phyloP scores from a whole-genome alignment of 352 stramenopile genomes.

The Phytophthora uliginosa region DNA sequence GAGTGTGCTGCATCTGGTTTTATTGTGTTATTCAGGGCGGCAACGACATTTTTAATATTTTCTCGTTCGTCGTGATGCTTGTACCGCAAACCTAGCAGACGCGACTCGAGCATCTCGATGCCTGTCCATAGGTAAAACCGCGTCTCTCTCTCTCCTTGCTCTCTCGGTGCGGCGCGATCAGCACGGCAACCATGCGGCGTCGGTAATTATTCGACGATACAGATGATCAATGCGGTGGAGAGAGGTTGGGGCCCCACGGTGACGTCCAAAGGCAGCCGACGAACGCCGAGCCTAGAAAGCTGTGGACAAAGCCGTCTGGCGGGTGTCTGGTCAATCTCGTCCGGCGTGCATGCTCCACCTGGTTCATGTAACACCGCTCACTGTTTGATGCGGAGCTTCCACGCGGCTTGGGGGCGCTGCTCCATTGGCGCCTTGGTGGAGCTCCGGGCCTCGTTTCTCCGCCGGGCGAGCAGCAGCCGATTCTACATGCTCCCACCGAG shows the following conservation, averaged over 20 bases:
- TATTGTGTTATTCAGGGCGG: too few species aligned
- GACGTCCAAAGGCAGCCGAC: background rate
- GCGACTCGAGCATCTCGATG: constrained; percentile 50
- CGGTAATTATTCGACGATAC: background rate
- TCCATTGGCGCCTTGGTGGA: constrained; percentile 24
- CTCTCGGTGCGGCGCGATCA: background rate
- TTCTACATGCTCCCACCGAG: constrained; percentile 18
- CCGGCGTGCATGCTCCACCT: constrained; percentile 27
- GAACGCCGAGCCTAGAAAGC: background rate
- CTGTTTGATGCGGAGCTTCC: background rate
- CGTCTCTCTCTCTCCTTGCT: background rate
- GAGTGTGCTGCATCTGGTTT: too few species aligned
- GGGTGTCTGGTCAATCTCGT: constrained; percentile 3
- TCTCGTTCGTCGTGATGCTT: too few species aligned
- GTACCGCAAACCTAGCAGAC: constrained; percentile 92
- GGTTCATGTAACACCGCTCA: constrained; percentile 13
- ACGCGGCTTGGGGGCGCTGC: constrained; percentile 18
- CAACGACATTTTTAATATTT: too few species aligned
- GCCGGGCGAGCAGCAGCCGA: constrained; percentile 20
- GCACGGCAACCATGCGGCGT: constrained; percentile 11
- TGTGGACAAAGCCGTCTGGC: constrained; percentile 5
- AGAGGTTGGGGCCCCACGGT: background rate
- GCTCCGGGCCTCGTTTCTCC: constrained; percentile 29
- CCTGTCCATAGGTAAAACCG: too few species aligned
- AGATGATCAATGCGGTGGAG: background rate